These are phyloP conservation scores for Marchantia polymorpha DNA, from an alignment of 225 moss, liverwort and hornwort genomes.

Conservation along the genomic window DNA sequence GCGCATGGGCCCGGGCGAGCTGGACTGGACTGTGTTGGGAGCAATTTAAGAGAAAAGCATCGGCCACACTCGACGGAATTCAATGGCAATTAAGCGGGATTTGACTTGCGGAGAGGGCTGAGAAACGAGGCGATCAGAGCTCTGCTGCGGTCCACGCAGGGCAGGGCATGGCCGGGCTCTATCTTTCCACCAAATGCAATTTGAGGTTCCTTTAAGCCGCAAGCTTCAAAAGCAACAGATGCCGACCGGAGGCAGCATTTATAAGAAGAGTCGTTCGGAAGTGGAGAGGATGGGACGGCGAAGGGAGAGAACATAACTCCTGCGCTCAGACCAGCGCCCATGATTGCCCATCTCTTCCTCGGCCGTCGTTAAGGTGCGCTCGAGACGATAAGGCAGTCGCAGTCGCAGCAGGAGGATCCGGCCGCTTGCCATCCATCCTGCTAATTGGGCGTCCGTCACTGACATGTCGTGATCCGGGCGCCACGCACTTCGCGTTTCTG, in stretches of 20 bases:
- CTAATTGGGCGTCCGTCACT: too few relatives aligned
- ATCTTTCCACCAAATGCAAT: neutral
- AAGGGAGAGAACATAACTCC: neutral
- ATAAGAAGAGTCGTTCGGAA: neutral
- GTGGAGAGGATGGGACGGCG: too few relatives aligned
- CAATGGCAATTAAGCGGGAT: neutral
- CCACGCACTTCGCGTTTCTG: too few relatives aligned
- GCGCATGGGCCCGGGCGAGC: neutral
- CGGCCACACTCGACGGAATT: neutral
- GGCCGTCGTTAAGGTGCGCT: neutral
- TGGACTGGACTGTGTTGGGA: neutral
- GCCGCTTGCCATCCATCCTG: too few relatives aligned
- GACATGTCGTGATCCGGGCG: neutral
- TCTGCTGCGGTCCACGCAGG: neutral
- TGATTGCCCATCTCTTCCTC: neutral
- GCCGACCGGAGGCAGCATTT: neutral
- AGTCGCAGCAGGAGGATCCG: too few relatives aligned
- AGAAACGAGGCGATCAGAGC: neutral
- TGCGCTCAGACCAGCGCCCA: neutral
- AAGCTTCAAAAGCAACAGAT: neutral
- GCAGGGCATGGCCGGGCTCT: too few relatives aligned
- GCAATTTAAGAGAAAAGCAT: neutral
- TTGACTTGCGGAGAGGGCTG: neutral
- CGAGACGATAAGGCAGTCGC: neutral
- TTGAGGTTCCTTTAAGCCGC: neutral